Evolutionary conservation across 805 yeast species (phyloP), one percentile per base, ranked within the genome.

Genomic region (Suhomyces xylopsoci): DNA sequence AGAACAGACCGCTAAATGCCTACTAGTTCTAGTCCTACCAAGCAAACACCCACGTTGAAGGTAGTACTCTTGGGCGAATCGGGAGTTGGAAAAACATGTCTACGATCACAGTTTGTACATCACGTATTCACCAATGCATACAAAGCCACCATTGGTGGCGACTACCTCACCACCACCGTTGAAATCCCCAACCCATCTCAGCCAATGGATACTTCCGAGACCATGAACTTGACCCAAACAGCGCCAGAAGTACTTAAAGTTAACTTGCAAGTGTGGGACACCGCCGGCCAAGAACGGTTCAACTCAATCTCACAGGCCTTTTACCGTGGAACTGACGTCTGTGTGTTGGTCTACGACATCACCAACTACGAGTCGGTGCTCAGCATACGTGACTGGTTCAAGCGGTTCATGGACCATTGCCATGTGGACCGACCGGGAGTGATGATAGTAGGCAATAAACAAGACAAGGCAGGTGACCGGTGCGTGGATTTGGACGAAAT

Each of bases 61-160:
- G 82, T 81, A 51, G 78, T 82, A n/a, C 62, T 82, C 36, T 59
- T 82, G 12, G 86, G 86, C 2, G 84, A 82, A 63, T 80, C 78
- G 66, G 81, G 82, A 3, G 86, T 82, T 14, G 86, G 86, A 4
- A 82, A 82, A 57, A 82, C 85, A 12, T 80, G 85, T 48, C 65
- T 82, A 3, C 66, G 86, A 49, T 70, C 81, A 3, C 85, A 81
- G 60, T 80, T 77, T 60, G 75, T 81, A 6, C 82, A 81, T 56
- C 83, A 78, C 51, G 71, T 78, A 41, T 82, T 82, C 61, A 74
- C 82, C 52, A 77, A 75, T 56, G 82, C 81, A 9, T 82, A 82
- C 61, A 74, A 79, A 60, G 84, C 85, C 42, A 81, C 86, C 7
- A 79, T 81, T 4, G 85, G 85, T 9, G 84, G 83, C 1, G 85